Evolutionary conservation across 2,329 filamentous ascomycete species (phyloP).

Genomic region (Verticillium klebahnii): DNA sequence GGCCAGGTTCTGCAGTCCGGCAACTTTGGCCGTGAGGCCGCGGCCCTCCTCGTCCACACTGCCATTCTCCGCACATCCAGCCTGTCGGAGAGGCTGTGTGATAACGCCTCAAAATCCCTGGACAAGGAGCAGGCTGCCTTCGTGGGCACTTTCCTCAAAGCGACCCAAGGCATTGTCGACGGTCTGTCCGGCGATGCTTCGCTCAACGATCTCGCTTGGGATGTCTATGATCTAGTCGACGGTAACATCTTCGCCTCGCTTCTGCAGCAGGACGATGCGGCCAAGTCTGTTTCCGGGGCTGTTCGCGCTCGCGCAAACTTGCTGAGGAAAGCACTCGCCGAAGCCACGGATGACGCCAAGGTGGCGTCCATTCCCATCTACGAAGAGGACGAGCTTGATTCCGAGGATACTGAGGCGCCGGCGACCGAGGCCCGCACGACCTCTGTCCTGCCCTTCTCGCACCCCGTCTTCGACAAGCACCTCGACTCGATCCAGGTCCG

Average conservation of each 20-base stretch:
- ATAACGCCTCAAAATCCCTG: background rate
- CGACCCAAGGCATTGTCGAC: background rate
- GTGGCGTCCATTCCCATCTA: background rate
- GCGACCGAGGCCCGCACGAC: background rate
- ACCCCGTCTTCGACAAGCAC: constrained; percentile 40
- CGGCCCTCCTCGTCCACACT: background rate
- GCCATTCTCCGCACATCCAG: background rate
- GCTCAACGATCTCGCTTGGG: constrained; percentile 13
- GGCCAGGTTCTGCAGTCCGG: background rate
- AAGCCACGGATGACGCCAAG: background rate
- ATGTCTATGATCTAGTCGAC: constrained; percentile 27
- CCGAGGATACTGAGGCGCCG: background rate
- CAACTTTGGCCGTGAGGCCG: background rate
- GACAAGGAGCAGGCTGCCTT: background rate
- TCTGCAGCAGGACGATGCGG: background rate
- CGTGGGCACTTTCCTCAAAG: background rate
- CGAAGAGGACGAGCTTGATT: background rate
- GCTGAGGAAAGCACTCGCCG: background rate
- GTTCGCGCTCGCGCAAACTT: background rate
- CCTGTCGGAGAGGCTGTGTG: background rate
- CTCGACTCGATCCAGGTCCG: constrained; percentile 36
- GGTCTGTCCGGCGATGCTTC: background rate
- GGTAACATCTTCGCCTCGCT: constrained; percentile 20
- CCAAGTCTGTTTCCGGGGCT: background rate
- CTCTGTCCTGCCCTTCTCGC: constrained; percentile 40